Conservation (phyloP, 441 rosid species). For the Arabidopsis hybrid region DNA sequence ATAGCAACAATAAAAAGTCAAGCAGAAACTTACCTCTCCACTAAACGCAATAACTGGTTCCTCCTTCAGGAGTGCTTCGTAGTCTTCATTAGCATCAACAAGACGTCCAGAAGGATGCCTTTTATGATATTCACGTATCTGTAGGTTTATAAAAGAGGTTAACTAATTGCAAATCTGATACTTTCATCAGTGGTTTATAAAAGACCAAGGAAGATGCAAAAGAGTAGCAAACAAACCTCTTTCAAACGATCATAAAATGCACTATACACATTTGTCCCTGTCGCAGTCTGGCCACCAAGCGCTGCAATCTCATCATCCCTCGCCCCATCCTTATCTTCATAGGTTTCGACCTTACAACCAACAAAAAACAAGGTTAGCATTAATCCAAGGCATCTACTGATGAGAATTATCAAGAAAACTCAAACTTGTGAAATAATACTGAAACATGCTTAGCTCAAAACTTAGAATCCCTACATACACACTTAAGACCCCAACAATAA, state of each 20-base stretch:
- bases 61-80: slow-evolving; percentile 79
- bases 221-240: slow-evolving; percentile 59
- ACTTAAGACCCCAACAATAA: background rate
- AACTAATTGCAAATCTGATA: slow-evolving; percentile 7
- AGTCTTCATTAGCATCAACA: slow-evolving; percentile 74
- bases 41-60: slow-evolving; percentile 86
- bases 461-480: background rate
- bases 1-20: background rate
- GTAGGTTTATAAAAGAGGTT: slow-evolving; percentile 24
- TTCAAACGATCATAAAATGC: slow-evolving; percentile 93
- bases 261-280: slow-evolving; percentile 79
- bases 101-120: slow-evolving; percentile 86
- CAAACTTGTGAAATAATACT: background rate
- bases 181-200: background rate
- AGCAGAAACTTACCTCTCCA: slow-evolving; percentile 72
- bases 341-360: slow-evolving; percentile 70
- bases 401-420: background rate
- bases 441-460: slow-evolving; percentile 22
- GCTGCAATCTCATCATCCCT: slow-evolving; percentile 96
- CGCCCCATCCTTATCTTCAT: slow-evolving; percentile 86
- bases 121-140: slow-evolving; percentile 97
- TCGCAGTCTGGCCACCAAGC: slow-evolving; percentile 87
- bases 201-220: background rate
- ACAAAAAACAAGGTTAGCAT: slow-evolving; percentile 27
- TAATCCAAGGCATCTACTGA: slow-evolving; percentile 6